These are phyloP conservation scores for Gremmenia infestans DNA, from an alignment of 2,329 filamentous ascomycete species.

Conservation along the genomic window DNA sequence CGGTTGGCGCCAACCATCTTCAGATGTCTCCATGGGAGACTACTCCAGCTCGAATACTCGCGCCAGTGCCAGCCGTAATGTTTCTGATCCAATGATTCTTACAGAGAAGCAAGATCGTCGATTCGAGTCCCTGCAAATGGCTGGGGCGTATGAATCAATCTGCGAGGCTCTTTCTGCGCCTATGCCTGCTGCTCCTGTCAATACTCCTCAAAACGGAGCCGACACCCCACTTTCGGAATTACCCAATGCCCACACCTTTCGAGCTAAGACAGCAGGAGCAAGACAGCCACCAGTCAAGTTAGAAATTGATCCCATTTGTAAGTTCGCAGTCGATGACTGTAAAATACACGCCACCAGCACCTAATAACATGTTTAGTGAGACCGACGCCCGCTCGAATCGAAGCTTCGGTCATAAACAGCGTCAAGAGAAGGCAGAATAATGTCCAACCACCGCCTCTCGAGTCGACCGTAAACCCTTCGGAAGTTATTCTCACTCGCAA, in stretches of 20 bases:
- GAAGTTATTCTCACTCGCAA: conserved; percentile 15
- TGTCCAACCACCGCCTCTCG: conserved; percentile 14
- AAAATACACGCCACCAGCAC: background rate
- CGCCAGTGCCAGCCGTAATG: conserved; percentile 32
- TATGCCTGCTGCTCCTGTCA: conserved; percentile 23
- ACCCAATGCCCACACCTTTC: no score
- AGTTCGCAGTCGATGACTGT: background rate
- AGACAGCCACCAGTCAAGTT: background rate
- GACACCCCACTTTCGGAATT: background rate
- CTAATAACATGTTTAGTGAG: background rate
- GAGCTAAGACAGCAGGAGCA: background rate
- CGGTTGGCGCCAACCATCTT: conserved; percentile 33
- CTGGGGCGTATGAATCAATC: conserved; percentile 26
- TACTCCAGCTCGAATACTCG: conserved; percentile 31
- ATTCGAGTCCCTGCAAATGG: conserved; percentile 22
- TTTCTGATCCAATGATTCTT: conserved; percentile 27
- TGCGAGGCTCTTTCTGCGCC: conserved; percentile 24
- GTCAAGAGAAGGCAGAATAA: conserved; percentile 27
- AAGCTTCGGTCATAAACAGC: conserved; percentile 3
- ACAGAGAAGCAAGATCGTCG: conserved; percentile 17
- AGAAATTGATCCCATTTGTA: background rate
- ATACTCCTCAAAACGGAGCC: conserved; percentile 22
- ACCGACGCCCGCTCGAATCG: background rate
- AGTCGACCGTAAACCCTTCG: background rate
- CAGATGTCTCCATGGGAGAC: conserved; percentile 45